These are phyloP conservation scores for Apiospora phragmitis DNA, from an alignment of 2,329 filamentous ascomycete genomes.

Conservation along the genomic window DNA sequence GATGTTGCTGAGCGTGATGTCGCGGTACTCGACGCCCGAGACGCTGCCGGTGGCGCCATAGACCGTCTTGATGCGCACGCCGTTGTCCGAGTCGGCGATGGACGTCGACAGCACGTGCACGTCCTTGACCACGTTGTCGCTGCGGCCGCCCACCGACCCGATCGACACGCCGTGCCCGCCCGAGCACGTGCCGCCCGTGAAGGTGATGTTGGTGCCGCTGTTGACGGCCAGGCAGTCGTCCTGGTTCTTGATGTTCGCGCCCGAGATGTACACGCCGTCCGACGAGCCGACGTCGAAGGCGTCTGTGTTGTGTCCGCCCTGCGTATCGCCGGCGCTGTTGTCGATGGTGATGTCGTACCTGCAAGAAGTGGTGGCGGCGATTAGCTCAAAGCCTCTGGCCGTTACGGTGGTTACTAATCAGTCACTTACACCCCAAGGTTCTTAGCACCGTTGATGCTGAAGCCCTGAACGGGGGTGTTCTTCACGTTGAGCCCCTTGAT, in stretches of 20 bases:
- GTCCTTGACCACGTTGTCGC: constrained; percentile 53
- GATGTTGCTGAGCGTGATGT: constrained; percentile 52
- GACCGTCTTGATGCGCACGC: constrained; percentile 60
- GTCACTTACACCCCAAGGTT: constrained; percentile 40
- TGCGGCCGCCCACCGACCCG: constrained; percentile 57
- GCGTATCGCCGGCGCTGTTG: constrained; percentile 52
- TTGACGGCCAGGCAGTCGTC: constrained; percentile 61
- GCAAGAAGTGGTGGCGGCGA: background rate
- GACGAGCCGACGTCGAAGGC: constrained; percentile 49
- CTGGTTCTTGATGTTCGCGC: constrained; percentile 55
- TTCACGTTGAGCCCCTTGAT: constrained; percentile 52
- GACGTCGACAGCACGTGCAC: constrained; percentile 51
- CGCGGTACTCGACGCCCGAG: constrained; percentile 50
- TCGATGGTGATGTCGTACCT: constrained; percentile 52
- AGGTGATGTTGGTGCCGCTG: constrained; percentile 45
- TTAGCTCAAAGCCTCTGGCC: background rate
- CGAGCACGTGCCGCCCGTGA: constrained; percentile 44
- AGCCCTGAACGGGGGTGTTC: constrained; percentile 56
- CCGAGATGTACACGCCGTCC: constrained; percentile 43
- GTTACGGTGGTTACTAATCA: no score
- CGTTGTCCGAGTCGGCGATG: constrained; percentile 54
- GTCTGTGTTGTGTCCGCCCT: constrained; percentile 47
- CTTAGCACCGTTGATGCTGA: constrained; percentile 45
- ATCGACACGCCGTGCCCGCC: constrained; percentile 61
- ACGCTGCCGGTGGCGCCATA: constrained; percentile 52